Percentiles rank a stretch among this genome's conserved stretches.
phyloP scores from a whole-genome alignment of 1,284 basidiomycete genomes.

The Schizopora paradoxa region DNA sequence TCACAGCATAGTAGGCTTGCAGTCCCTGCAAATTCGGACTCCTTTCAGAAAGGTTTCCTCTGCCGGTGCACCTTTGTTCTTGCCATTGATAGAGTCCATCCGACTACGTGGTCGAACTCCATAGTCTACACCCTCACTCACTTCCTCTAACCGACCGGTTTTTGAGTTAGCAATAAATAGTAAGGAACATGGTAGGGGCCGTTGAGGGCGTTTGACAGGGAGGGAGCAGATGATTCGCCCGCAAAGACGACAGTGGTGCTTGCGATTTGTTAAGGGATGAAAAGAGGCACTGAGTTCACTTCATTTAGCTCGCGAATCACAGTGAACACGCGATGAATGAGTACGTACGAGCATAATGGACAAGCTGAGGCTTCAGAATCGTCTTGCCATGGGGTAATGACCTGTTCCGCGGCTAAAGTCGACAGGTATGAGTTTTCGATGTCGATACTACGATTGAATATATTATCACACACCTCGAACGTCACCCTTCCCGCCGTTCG shows the following conservation, averaged over 20 bases:
- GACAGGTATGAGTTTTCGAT: slow-evolving; percentile 15
- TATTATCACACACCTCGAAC: slow-evolving; percentile 45
- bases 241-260: slow-evolving; percentile 95
- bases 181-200: slow-evolving; percentile 66
- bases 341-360: slow-evolving; percentile 76
- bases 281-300: slow-evolving; percentile 64
- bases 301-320: too few species aligned
- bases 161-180: slow-evolving; percentile 77
- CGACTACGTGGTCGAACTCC: slow-evolving; percentile 52
- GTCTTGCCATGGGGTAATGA: slow-evolving; percentile 93
- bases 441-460: not conserved
- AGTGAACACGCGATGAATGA: slow-evolving; percentile 1
- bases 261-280: slow-evolving; percentile 85
- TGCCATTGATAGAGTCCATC: slow-evolving; percentile 24
- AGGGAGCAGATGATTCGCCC: slow-evolving; percentile 91
- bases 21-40: slow-evolving; percentile 78
- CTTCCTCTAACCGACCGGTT: slow-evolving; percentile 75
- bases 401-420: slow-evolving; percentile 73
- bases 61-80: slow-evolving; percentile 37
- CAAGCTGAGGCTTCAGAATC: slow-evolving; percentile 75
- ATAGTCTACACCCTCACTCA: slow-evolving; percentile 84
- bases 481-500: slow-evolving; percentile 43
- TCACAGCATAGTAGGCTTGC: slow-evolving; percentile 73
- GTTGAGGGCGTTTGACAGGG: slow-evolving; percentile 69
- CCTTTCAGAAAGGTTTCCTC: slow-evolving; percentile 80